These are phyloP conservation scores for Secale cereale DNA, from an alignment of 176 grass and related monocot genomes.

Conservation along the genomic window DNA sequence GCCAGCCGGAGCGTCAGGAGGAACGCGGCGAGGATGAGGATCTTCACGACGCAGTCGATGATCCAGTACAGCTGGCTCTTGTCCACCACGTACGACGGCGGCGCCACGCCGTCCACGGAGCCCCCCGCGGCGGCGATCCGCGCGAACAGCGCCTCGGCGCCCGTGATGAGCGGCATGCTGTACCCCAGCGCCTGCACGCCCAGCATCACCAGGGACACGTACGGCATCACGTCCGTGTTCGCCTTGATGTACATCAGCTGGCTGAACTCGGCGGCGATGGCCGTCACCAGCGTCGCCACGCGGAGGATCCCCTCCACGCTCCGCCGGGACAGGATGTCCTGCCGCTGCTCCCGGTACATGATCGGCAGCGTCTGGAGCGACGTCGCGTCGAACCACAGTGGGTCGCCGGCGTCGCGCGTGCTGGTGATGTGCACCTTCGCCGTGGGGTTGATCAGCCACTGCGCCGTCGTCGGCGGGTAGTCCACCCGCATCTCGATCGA, in stretches of 20 bases:
- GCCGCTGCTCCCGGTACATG: slow-evolving; percentile 53
- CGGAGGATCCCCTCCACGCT: slow-evolving; percentile 82
- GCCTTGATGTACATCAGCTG: slow-evolving; percentile 79
- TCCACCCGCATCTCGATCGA: slow-evolving; percentile 77
- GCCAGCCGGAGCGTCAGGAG: slow-evolving; percentile 69
- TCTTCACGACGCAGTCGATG: slow-evolving; percentile 81
- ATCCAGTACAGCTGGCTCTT: slow-evolving; percentile 63
- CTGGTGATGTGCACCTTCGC: slow-evolving; percentile 59
- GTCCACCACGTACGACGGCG: slow-evolving; percentile 59
- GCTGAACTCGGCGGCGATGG: slow-evolving; percentile 49
- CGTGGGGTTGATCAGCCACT: slow-evolving; percentile 76
- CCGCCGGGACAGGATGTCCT: slow-evolving; percentile 75
- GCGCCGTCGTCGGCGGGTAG: slow-evolving; percentile 80
- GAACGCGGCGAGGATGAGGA: slow-evolving; percentile 67
- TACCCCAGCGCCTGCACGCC: slow-evolving; percentile 81
- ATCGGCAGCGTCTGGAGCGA: slow-evolving; percentile 79
- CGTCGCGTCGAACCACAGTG: slow-evolving; percentile 47
- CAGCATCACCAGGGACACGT: slow-evolving; percentile 75
- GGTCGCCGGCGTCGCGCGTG: slow-evolving; percentile 45
- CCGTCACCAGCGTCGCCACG: slow-evolving; percentile 52
- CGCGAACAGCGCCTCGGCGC: slow-evolving; percentile 77
- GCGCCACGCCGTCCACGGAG: neutral
- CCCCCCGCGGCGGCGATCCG: slow-evolving; percentile 38
- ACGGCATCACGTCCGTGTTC: slow-evolving; percentile 52
- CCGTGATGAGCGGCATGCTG: slow-evolving; percentile 80